Base-by-base conservation (phyloP, 2,329 filamentous ascomycete species). In the Talaromyces sp. region DNA sequence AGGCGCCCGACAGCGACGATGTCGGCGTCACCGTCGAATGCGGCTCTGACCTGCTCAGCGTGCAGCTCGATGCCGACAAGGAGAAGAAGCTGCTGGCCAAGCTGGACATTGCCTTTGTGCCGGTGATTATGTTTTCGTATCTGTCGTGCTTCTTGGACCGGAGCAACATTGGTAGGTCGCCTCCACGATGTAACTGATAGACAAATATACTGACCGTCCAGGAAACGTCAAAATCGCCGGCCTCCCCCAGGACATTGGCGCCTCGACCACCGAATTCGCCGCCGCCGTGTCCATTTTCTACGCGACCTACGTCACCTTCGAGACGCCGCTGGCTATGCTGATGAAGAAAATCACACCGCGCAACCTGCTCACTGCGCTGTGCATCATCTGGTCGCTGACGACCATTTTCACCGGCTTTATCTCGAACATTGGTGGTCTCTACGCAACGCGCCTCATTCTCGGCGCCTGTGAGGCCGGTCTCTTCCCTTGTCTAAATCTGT, bases 51-150 rank as follows among this genome's bases (percentile, higher is more conserved):
- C 22, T 63, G 19, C 47, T 49, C 27, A 58, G 56, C 53, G 62
- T 71, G 22, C 65, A 67, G 8, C 66, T 83, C 19, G 81, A 83
- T 62, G 73, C 75, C 1, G 72, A 67, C 22, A 78, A 78, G 58
- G 81, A 83, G 66, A 72, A 68, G 56, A 78, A 74, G 59, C 70
- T 84, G 2, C 74, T 84, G 5, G 68, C 72, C 22, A 83, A 83
- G 62, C 70, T 84, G 11, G 82, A 84, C 59, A 52, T 78, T 3
- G 75, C 75, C 3, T 78, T 84, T 57, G 76, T 79, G 4, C 81
- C 81, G 0, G 78, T 85, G 59, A 81, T 85, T 62, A 84, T 83
- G 78, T 70, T 84, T 54, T 76, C 85, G 4, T 86, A 84, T 63
- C 67, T 86, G 22, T 77, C 78, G 4, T 83, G 80, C 63, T 84